These are phyloP conservation scores for Phalaenopsis equestris DNA, from an alignment of 106 monocot genomes.

Conservation along the genomic window DNA sequence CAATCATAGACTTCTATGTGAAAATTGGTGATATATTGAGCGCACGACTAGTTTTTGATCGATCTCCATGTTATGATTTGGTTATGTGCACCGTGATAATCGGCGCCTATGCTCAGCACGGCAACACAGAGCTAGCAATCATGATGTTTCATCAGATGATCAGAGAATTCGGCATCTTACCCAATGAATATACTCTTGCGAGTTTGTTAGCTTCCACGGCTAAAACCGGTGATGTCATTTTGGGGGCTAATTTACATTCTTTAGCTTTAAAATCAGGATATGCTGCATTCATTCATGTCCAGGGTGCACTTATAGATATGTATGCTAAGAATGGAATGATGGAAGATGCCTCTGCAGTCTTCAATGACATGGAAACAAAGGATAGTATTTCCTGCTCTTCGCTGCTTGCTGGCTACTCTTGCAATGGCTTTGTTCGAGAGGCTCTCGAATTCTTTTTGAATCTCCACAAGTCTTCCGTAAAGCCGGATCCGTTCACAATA, in stretches of 20 bases:
- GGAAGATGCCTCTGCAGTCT: conserved; percentile 21
- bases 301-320: conserved; percentile 63
- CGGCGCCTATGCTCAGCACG: conserved; percentile 32
- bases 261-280: conserved; percentile 11
- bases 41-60: conserved; percentile 32
- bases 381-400: conserved; percentile 43
- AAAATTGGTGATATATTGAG: conserved; percentile 30
- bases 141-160: conserved; percentile 52
- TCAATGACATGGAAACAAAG: conserved; percentile 18
- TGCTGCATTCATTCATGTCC: conserved; percentile 8
- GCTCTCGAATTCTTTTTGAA: conserved; percentile 12
- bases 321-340: conserved; percentile 61
- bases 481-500: not conserved
- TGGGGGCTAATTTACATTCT: conserved; percentile 46
- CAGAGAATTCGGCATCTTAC: conserved; percentile 8
- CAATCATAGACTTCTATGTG: conserved; percentile 38
- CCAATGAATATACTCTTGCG: conserved; percentile 43
- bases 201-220: conserved; percentile 41
- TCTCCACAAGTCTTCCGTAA: not conserved
- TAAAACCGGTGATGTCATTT: conserved; percentile 34
- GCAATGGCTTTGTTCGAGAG: conserved; percentile 30
- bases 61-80: conserved; percentile 40
- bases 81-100: conserved; percentile 69
- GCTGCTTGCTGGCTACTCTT: conserved; percentile 51
- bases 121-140: conserved; percentile 28